Conservation (phyloP, 164 flowering plant species). For the Berberis thunbergii region DNA sequence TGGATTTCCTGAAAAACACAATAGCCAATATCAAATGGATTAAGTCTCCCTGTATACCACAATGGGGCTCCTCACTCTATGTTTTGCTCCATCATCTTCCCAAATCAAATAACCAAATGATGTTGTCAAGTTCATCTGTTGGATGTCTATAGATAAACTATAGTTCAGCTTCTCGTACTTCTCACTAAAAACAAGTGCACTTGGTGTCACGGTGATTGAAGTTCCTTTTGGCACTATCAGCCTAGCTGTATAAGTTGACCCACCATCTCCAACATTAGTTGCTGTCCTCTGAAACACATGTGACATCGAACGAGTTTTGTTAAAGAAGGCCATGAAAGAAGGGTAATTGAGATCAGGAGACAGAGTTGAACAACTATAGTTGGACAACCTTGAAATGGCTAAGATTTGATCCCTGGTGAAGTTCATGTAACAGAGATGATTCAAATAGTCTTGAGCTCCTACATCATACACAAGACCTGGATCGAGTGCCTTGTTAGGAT, state of each 20-base stretch:
- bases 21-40: too few species aligned
- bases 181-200: background rate
- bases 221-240: background rate
- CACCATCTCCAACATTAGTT: constrained; percentile 15
- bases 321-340: constrained; percentile 36
- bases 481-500: constrained; percentile 49
- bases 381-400: constrained; percentile 20
- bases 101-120: too few species aligned
- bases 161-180: background rate
- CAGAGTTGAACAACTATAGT: constrained; percentile 16
- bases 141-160: too few species aligned
- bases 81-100: too few species aligned
- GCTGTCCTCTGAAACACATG: constrained; percentile 32
- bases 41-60: too few species aligned
- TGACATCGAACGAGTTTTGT: constrained; percentile 10
- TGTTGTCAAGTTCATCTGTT: too few species aligned
- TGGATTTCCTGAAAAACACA: too few species aligned
- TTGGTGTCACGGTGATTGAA: background rate
- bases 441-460: constrained; percentile 26
- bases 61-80: too few species aligned
- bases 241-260: background rate
- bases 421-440: constrained; percentile 37
- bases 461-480: constrained; percentile 50
- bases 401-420: constrained; percentile 31
- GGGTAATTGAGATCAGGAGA: constrained; percentile 50